Conservation (phyloP, 495 filamentous ascomycete genomes). For the Aspergillus diversus region DNA sequence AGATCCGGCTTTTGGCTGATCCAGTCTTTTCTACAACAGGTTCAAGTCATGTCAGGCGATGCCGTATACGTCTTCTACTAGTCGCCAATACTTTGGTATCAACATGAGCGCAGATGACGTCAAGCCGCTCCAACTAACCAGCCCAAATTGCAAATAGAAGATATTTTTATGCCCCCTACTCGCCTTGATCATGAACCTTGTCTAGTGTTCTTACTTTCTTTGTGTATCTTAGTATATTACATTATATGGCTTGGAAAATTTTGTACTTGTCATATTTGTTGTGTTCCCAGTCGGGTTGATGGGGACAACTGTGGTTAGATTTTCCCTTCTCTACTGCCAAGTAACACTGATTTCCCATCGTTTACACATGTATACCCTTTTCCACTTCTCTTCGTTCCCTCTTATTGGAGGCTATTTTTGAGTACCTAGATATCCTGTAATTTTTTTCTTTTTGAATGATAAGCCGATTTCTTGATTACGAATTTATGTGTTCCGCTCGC, state of each 20-base stretch:
- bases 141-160: conserved; percentile 24
- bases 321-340: conserved; percentile 27
- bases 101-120: conserved; percentile 11
- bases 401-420: conserved; percentile 2
- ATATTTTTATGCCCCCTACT: conserved; percentile 25
- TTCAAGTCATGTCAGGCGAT: conserved; percentile 48
- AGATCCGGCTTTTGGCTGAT: conserved; percentile 10
- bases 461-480: background rate
- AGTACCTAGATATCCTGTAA: background rate
- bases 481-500: background rate
- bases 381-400: conserved; percentile 5
- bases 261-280: conserved; percentile 37
- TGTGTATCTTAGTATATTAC: conserved; percentile 50
- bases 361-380: conserved; percentile 20
- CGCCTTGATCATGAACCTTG: conserved; percentile 20
- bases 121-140: conserved; percentile 21
- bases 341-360: conserved; percentile 27
- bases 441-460: conserved; percentile 5
- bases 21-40: conserved; percentile 33
- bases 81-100: conserved; percentile 12
- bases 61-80: conserved; percentile 52
- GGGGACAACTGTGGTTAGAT: conserved; percentile 31
- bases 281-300: conserved; percentile 24
- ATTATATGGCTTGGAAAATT: conserved; percentile 38
- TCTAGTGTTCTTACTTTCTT: conserved; percentile 33